A percentile compares a stretch with the other conserved stretches of the same genome.
Evolutionary conservation across 1,284 basidiomycete genomes (phyloP).

Genomic region (Sporisorium iseilematis-ciliati): DNA sequence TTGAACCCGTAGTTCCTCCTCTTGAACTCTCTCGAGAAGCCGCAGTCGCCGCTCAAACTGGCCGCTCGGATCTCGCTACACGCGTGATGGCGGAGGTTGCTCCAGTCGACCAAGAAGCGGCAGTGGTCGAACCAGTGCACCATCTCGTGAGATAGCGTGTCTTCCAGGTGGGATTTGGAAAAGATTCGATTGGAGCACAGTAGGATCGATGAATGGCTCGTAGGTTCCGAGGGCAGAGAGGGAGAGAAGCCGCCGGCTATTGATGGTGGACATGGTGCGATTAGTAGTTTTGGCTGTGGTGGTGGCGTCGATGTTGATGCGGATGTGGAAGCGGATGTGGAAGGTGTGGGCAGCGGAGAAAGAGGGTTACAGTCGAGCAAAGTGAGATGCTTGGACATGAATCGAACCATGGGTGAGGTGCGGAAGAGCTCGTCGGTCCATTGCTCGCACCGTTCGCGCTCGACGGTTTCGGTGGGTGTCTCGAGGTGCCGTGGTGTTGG

Average conservation of each 20-base stretch:
- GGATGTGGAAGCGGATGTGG: background rate
- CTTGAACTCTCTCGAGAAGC: constrained; percentile 20
- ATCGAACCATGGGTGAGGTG: constrained; percentile 68
- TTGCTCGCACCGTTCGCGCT: constrained; percentile 57
- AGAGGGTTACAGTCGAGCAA: constrained; percentile 64
- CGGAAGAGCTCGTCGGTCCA: constrained; percentile 65
- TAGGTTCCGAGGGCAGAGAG: constrained; percentile 38
- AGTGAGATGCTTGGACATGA: constrained; percentile 66
- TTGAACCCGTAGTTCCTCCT: constrained; percentile 76
- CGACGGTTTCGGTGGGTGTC: constrained; percentile 35
- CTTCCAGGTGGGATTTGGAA: constrained; percentile 87
- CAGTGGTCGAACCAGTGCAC: constrained; percentile 97
- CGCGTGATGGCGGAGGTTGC: constrained; percentile 89
- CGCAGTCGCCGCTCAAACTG: constrained; percentile 76
- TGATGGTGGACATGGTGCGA: constrained; percentile 56
- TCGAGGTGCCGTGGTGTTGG: constrained; percentile 45
- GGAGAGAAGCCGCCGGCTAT: constrained; percentile 66
- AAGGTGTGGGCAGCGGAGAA: constrained; percentile 9
- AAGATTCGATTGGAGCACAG: constrained; percentile 71
- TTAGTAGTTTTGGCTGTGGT: constrained; percentile 51
- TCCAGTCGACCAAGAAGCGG: constrained; percentile 92
- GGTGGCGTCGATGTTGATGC: background rate
- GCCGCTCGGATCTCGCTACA: constrained; percentile 97
- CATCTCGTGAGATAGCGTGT: constrained; percentile 92
- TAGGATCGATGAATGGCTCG: constrained; percentile 55